Base-by-base conservation (phyloP, 208 protist genomes). In the Leishmania tropica region DNA sequence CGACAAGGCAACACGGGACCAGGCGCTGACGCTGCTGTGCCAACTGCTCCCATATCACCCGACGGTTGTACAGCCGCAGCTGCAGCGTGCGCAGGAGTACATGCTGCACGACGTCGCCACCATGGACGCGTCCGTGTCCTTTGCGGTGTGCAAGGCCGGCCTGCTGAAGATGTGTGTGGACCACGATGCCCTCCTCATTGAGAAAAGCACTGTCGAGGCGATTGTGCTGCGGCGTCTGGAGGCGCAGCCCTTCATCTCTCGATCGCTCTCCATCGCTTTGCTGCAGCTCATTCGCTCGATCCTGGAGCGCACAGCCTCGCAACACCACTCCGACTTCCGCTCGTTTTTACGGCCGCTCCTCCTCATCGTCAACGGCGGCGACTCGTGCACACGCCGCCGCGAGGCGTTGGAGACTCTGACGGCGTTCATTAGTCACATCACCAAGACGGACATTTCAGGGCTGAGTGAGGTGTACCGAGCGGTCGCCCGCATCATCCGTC, bases 71-170 rank as follows among this genome's bases (percentile, higher is more conserved):
- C 85, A 93, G 31, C 88, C 93, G 45, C 90, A 95, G 75, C 85
- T 98, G 56, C 79, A 93, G 56, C 89, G 85, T 2, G 73, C 89
- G 42, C 92, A 98, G 79, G 93, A 95, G 83, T 95, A 95, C 77
- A 93, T 96, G 89, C 80, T 98, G 76, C 86, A 89, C n/a, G 93
- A 98, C 48, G 85, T 98, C 51, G 90, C 93, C 24, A 86, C 89
- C 24, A 90, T 92, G 77, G 93, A 95, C 84, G 86, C 92, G 21
- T 95, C 93, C 17, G 89, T 98, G 3, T 94, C 93, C n/a, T 80
- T 88, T 28, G 86, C 91, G 47, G 91, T 96, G 68, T 89, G 92
- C 79, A 91, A 91, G 65, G 81, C 91, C 21, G 84, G 78, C 35
- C 78, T 95, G 21, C 80, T 98, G 53, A 85, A 86, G 45, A 92